A percentile compares a stretch with the other conserved stretches of the same genome.
Evolutionary conservation across 768 basidiomycete genomes (phyloP).

Genomic region (Termitomyces sp.): DNA sequence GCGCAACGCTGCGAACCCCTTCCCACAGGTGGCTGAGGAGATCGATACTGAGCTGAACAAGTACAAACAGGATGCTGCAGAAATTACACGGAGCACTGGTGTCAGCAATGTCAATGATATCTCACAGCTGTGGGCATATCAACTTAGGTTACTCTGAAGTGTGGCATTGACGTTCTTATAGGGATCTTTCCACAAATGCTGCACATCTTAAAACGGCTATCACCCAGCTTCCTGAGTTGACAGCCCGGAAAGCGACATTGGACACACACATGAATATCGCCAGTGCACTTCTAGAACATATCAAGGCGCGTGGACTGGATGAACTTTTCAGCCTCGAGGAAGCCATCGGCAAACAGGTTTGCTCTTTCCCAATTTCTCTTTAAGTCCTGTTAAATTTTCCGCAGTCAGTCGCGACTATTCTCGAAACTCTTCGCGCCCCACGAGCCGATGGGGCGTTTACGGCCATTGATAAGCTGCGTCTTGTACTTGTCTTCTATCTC

Average conservation of each 20-base stretch:
- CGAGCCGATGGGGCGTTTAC: conserved; percentile 65
- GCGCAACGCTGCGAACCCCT: conserved; percentile 92
- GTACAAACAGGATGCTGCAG: conserved; percentile 94
- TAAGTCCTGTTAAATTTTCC: neutral
- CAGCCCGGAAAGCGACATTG: conserved; percentile 92
- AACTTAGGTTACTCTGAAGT: neutral
- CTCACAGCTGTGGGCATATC: conserved; percentile 72
- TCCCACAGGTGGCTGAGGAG: conserved; percentile 98
- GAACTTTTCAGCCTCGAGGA: conserved; percentile 98
- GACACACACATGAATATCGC: conserved; percentile 99
- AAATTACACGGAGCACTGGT: conserved; percentile 94
- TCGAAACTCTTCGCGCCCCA: conserved; percentile 81
- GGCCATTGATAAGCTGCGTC: conserved; percentile 83
- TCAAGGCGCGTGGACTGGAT: conserved; percentile 92
- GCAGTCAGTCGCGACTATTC: conserved; percentile 73
- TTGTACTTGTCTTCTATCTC: conserved; percentile 94
- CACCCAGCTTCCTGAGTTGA: conserved; percentile 93
- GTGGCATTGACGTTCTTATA: conserved; percentile 18
- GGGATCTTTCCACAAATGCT: conserved; percentile 92
- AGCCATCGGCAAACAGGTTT: conserved; percentile 78
- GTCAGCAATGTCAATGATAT: conserved; percentile 96
- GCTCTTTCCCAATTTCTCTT: conserved; percentile 6
- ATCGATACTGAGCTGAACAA: conserved; percentile 89
- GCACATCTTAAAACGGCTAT: conserved; percentile 95
- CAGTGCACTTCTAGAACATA: conserved; percentile 89